These are phyloP conservation scores for Hypoxylon trugodes DNA, from an alignment of 495 filamentous ascomycete genomes.

Conservation along the genomic window DNA sequence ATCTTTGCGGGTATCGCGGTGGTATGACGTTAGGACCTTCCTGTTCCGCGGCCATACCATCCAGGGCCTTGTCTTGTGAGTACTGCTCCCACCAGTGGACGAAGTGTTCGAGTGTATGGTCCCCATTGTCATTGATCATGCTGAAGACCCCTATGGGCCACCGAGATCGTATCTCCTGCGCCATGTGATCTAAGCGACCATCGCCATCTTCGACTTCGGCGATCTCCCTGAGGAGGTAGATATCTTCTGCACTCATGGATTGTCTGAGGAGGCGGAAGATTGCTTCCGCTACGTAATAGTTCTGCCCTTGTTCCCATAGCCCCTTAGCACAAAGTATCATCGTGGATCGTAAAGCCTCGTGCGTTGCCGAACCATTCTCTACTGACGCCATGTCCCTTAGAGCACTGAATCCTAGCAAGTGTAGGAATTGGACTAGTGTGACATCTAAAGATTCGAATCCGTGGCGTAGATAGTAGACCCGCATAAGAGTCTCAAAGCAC, in stretches of 20 bases:
- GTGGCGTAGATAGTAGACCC: slow-evolving; percentile 52
- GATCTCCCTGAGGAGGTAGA: slow-evolving; percentile 6
- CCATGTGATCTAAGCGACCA: slow-evolving; percentile 15
- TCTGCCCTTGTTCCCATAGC: slow-evolving; percentile 32
- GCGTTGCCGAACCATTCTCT: slow-evolving; percentile 9
- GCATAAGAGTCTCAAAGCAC: slow-evolving; percentile 46
- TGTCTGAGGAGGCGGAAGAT: slow-evolving; percentile 25
- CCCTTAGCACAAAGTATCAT: slow-evolving; percentile 35
- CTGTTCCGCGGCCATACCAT: background rate
- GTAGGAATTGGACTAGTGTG: slow-evolving; percentile 19
- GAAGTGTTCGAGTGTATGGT: slow-evolving; percentile 26
- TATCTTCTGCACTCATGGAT: slow-evolving; percentile 23
- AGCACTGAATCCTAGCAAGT: slow-evolving; percentile 28
- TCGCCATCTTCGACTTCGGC: slow-evolving; percentile 29
- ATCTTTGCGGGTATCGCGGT: slow-evolving; percentile 13
- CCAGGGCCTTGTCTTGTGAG: slow-evolving; percentile 6
- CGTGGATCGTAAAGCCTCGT: slow-evolving; percentile 30
- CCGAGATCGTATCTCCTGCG: slow-evolving; percentile 14
- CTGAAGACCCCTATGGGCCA: slow-evolving; percentile 34
- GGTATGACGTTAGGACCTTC: background rate
- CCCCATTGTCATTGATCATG: slow-evolving; percentile 13
- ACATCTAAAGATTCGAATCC: slow-evolving; percentile 46
- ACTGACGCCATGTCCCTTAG: slow-evolving; percentile 9
- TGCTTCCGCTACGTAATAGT: slow-evolving; percentile 32
- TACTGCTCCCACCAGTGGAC: slow-evolving; percentile 19